Evolutionary conservation across 2,329 filamentous ascomycete genomes (phyloP).

Genomic region (Aspergillus quadrilineatus): DNA sequence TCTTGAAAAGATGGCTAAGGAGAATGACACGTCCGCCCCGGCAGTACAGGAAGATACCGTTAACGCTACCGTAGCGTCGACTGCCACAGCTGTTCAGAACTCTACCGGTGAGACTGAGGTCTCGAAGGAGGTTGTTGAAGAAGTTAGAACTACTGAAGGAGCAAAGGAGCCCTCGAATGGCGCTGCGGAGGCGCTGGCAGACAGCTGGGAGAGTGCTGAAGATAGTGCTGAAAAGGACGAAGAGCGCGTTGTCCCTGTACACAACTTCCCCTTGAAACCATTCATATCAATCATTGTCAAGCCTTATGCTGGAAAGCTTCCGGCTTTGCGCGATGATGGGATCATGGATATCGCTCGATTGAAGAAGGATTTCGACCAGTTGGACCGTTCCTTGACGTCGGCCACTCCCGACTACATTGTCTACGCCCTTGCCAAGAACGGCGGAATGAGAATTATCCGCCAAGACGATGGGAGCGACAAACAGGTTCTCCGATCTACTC

Average conservation of each 20-base stretch:
- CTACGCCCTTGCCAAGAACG: slow-evolving; percentile 90
- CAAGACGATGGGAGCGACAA: slow-evolving; percentile 91
- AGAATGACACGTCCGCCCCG: slow-evolving; percentile 44
- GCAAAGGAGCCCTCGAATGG: slow-evolving; percentile 58
- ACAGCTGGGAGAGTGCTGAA: slow-evolving; percentile 89
- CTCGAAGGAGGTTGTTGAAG: slow-evolving; percentile 55
- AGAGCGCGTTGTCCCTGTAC: slow-evolving; percentile 70
- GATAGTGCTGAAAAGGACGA: slow-evolving; percentile 65
- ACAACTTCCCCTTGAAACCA: slow-evolving; percentile 94
- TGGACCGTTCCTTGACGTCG: slow-evolving; percentile 88
- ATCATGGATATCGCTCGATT: slow-evolving; percentile 91
- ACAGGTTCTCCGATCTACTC: slow-evolving; percentile 85
- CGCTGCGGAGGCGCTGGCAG: slow-evolving; percentile 61
- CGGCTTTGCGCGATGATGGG: slow-evolving; percentile 69
- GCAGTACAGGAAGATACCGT: slow-evolving; percentile 37
- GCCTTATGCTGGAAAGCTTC: slow-evolving; percentile 46
- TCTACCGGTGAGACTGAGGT: slow-evolving; percentile 51
- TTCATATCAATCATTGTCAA: slow-evolving; percentile 84
- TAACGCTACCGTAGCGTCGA: slow-evolving; percentile 34
- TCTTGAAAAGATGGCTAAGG: slow-evolving; percentile 57
- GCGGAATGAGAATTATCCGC: slow-evolving; percentile 86
- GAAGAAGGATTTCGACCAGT: slow-evolving; percentile 97
- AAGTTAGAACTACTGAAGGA: slow-evolving; percentile 30
- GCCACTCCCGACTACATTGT: slow-evolving; percentile 89
- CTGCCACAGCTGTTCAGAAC: slow-evolving; percentile 37